Base-by-base conservation (phyloP, 257 asterid species). In the Cruciata laevipes region DNA sequence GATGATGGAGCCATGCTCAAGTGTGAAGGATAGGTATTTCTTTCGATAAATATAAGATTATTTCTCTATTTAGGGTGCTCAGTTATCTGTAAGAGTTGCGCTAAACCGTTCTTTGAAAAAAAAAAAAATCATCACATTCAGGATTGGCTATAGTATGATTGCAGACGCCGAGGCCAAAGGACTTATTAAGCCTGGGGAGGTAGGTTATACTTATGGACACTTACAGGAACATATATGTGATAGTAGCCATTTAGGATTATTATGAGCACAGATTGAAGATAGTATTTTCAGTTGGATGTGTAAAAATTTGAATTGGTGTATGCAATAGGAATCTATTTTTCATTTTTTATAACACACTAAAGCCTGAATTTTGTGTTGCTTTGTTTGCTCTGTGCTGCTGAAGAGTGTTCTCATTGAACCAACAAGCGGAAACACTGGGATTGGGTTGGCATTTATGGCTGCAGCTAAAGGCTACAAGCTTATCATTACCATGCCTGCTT, bases 1-100 rank as follows among this genome's bases (percentile, higher is more conserved):
- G 78, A 82, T 87, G 13, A 94, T 94, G 99, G 97, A 90, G 78
- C 99, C 99, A 5, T 90, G 99, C 80, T 94, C 99, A 51, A 94
- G 97, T 72, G 99, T 94, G 69, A 94, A 93, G 94, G 99, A 93
- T 71, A 90, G 99, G 97, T 93, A 79, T 47, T 69, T 14, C 49
- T 37, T 70, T 47, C 16, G 55, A 47, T 75, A 37, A 16, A 32
- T 75, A 27, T n/a, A 74, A n/a, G 35, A 44, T 31, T 8, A 61
- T 27, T 7, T 32, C 3, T 24, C 38, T 44, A 35, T 3, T 55
- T 6, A 60, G 25, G 20, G 23, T 37, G 24, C 24, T 14, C 42
- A 2, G 25, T 3, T 66, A 24, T 25, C 21, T 30, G 32, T 40
- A 71, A 37, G 25, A 52, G 30, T 4, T 7, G 9, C 20, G 55